A percentile compares a stretch with the other conserved stretches of the same genome.
These are phyloP conservation scores for Coemansia sp. DNA, from an alignment of 192 early-diverging fungal species.

Conservation along the genomic window DNA sequence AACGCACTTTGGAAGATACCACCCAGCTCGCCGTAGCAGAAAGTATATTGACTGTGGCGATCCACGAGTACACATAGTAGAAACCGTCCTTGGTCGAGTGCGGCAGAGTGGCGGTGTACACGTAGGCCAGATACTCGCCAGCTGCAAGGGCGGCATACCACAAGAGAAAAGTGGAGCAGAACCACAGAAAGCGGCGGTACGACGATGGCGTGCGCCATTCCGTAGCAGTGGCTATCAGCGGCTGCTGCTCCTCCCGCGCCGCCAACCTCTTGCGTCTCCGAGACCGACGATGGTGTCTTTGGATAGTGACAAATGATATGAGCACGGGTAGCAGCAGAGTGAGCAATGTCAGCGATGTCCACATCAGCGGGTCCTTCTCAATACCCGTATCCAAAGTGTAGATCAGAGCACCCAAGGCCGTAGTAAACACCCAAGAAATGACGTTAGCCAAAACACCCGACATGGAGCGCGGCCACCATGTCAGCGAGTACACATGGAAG, in stretches of 20 bases:
- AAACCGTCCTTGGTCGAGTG: constrained; percentile 61
- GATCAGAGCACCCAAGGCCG: constrained; percentile 55
- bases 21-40: constrained; percentile 65
- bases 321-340: constrained; percentile 69
- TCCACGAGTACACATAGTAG: constrained; percentile 72
- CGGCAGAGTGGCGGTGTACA: constrained; percentile 56
- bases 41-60: constrained; percentile 65
- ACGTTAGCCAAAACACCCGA: constrained; percentile 61
- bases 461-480: constrained; percentile 72
- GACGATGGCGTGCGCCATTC: constrained; percentile 64
- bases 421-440: constrained; percentile 64
- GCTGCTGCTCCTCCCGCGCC: constrained; percentile 50
- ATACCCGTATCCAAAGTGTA: constrained; percentile 54
- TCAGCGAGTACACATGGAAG: constrained; percentile 73
- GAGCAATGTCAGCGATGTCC: constrained; percentile 67
- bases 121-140: constrained; percentile 65
- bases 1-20: constrained; percentile 57
- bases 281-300: constrained; percentile 38
- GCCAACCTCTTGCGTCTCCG: constrained; percentile 50
- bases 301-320: constrained; percentile 58
- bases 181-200: constrained; percentile 74
- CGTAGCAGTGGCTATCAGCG: constrained; percentile 53
- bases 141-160: constrained; percentile 63
- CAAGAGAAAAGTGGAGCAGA: constrained; percentile 65
- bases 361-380: constrained; percentile 57